Conservation (phyloP, 192 early-diverging fungal species). For the Lunasporangiospora selenospora region DNA sequence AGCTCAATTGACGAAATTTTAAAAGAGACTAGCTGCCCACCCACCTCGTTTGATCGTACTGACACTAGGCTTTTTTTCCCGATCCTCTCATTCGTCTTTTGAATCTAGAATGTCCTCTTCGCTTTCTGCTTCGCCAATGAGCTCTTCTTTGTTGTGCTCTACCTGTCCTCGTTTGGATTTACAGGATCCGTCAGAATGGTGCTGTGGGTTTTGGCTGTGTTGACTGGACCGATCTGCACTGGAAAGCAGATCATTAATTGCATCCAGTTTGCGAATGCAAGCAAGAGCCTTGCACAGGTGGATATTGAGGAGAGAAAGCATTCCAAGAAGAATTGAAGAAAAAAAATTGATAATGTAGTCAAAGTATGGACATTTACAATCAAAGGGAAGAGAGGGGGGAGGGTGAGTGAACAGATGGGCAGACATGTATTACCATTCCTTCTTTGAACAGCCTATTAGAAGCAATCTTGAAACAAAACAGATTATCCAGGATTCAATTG, state of each 20-base stretch:
- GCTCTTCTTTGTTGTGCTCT: conserved; percentile 90
- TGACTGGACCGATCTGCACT: conserved; percentile 69
- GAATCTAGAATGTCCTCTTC: conserved; percentile 85
- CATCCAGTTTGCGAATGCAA: conserved; percentile 91
- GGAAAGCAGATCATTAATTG: conserved; percentile 95
- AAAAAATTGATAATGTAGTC: too few species aligned
- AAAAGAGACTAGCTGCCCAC: too few species aligned
- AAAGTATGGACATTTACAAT: too few species aligned
- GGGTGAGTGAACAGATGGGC: too few species aligned
- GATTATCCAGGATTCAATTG: too few species aligned
- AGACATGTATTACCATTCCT: too few species aligned
- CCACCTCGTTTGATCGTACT: neutral
- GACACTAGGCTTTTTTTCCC: neutral
- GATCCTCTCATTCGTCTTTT: too few species aligned
- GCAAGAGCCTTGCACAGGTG: conserved; percentile 72
- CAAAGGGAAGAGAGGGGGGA: too few species aligned
- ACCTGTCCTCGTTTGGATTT: conserved; percentile 63
- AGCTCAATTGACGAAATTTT: too few species aligned
- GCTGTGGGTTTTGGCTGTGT: conserved; percentile 14
- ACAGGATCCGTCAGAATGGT: conserved; percentile 27
- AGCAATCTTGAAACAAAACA: too few species aligned
- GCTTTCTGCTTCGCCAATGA: conserved; percentile 92
- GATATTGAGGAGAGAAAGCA: conserved; percentile 66
- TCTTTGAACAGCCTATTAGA: too few species aligned
- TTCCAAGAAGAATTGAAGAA: conserved; percentile 25